phyloP scores from a whole-genome alignment of 179 eudicot species.

The Actinidia polygama region DNA sequence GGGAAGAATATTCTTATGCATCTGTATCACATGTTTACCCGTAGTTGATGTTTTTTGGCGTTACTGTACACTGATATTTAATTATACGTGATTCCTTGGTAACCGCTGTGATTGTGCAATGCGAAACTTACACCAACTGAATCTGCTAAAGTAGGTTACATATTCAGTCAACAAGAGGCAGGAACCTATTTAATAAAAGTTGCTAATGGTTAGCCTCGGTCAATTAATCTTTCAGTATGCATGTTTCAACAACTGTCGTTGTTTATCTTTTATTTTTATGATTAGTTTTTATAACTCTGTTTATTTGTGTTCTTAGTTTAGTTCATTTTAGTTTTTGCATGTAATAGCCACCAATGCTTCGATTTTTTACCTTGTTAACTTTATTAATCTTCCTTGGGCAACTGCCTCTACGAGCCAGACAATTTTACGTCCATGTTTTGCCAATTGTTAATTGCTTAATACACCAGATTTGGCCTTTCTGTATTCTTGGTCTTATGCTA shows the following conservation, averaged over 20 bases:
- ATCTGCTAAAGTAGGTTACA: not conserved
- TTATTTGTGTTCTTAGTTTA: too few relatives aligned
- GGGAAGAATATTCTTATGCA: slow-evolving; percentile 6
- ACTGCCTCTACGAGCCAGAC: too few relatives aligned
- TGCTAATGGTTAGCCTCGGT: not conserved
- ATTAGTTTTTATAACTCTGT: not conserved
- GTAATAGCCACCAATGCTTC: not conserved
- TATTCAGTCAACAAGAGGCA: not conserved
- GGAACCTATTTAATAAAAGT: not conserved
- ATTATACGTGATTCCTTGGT: not conserved
- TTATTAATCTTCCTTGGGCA: not conserved
- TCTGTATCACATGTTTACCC: slow-evolving; percentile 11
- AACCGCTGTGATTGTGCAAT: not conserved
- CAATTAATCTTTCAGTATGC: not conserved
- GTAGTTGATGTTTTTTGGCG: not conserved
- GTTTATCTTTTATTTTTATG: not conserved
- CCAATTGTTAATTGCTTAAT: not conserved
- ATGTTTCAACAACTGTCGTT: not conserved
- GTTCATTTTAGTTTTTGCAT: too few relatives aligned
- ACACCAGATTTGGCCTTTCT: not conserved
- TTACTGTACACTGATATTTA: not conserved
- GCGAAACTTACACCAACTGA: not conserved
- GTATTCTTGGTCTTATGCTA: not conserved
- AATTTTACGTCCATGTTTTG: too few relatives aligned
- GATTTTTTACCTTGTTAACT: not conserved